A percentile compares a stretch with the other conserved stretches of the same genome.
Conservation (phyloP, 1,284 basidiomycete species). For the Cutaneotrichosporon cavernicola region DNA sequence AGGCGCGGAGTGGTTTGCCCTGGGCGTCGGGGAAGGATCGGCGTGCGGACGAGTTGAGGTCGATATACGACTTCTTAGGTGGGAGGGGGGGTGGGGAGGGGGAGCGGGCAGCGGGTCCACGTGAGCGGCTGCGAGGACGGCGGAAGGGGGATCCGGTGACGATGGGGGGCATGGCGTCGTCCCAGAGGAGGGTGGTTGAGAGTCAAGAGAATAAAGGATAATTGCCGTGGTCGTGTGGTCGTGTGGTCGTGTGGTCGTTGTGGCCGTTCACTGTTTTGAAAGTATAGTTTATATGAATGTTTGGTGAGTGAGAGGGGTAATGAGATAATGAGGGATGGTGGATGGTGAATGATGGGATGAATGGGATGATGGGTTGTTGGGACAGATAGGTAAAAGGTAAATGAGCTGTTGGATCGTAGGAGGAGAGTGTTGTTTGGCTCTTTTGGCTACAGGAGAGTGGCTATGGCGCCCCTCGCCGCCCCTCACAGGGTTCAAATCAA, state of each 20-base stretch:
- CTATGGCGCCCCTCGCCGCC: too few relatives aligned
- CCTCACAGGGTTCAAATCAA: neutral
- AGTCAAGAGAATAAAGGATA: neutral
- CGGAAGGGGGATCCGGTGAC: constrained; percentile 21
- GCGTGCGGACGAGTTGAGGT: constrained; percentile 44
- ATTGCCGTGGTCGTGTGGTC: neutral
- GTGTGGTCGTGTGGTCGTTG: too few relatives aligned
- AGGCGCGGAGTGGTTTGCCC: constrained; percentile 38
- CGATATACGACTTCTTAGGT: constrained; percentile 33
- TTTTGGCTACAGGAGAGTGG: neutral
- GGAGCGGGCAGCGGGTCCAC: constrained; percentile 6
- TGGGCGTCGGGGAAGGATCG: constrained; percentile 34
- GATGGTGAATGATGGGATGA: neutral
- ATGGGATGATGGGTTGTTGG: too few relatives aligned
- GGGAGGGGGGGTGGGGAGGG: constrained; percentile 19
- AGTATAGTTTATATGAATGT: neutral
- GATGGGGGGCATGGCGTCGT: constrained; percentile 21
- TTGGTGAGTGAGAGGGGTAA: neutral
- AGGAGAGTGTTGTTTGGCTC: constrained; percentile 18
- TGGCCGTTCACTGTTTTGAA: too few relatives aligned
- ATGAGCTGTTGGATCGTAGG: too few relatives aligned
- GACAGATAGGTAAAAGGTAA: too few relatives aligned
- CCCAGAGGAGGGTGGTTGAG: neutral
- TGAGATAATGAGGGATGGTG: constrained; percentile 2
- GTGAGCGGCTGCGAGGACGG: constrained; percentile 20